phyloP scores from a whole-genome alignment of 2,329 filamentous ascomycete species.

The Epichloe aotearoae region DNA sequence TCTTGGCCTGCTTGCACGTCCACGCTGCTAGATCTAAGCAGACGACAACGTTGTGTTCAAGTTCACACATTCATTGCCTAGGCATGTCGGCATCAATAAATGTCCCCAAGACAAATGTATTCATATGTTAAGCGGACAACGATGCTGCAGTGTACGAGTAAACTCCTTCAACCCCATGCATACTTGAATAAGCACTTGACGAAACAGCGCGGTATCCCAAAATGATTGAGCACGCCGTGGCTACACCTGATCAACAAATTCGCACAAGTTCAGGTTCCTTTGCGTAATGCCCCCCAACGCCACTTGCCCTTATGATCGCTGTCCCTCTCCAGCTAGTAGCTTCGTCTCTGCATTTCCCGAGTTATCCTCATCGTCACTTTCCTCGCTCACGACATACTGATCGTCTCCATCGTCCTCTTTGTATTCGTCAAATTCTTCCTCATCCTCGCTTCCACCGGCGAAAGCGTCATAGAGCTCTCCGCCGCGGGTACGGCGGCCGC shows the following conservation, averaged over 20 bases:
- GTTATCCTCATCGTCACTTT: conserved; percentile 27
- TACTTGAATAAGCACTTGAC: not conserved
- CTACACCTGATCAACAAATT: not conserved
- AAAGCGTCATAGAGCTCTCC: conserved; percentile 97
- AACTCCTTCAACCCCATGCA: not conserved
- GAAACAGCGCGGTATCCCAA: not conserved
- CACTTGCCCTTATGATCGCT: not conserved
- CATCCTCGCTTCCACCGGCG: conserved; percentile 71
- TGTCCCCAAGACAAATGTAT: not conserved
- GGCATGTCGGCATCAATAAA: not conserved
- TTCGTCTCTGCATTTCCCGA: conserved; percentile 13
- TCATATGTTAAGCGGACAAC: not conserved
- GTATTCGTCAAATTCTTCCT: conserved; percentile 26
- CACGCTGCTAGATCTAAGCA: too few species aligned
- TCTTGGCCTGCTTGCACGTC: too few species aligned
- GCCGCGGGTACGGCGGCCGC: conserved; percentile 46
- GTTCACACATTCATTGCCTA: not conserved
- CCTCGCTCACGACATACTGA: conserved; percentile 39
- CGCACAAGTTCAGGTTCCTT: too few species aligned
- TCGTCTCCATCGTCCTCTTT: conserved; percentile 21
- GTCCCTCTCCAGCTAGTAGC: conserved; percentile 11
- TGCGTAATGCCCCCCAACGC: not conserved
- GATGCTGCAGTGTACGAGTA: not conserved
- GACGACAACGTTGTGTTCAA: too few species aligned
- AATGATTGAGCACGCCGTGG: too few species aligned